Base-by-base conservation (phyloP, 2,329 filamentous ascomycete genomes). In the Colletotrichum cordylinicola region DNA sequence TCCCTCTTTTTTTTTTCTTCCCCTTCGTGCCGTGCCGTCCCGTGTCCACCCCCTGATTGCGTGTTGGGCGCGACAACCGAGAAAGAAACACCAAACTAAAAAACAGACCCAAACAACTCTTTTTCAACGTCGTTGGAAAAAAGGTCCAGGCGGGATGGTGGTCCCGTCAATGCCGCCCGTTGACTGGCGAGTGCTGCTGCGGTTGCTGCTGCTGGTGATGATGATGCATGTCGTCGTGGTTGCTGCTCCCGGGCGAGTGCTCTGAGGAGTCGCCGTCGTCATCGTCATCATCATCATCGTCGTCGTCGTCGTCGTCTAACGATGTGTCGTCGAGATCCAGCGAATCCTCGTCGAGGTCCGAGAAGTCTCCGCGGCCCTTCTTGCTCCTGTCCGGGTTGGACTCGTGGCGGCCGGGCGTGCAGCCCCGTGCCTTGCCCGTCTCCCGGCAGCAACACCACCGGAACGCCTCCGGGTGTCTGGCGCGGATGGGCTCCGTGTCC, bases 391-490 rank as follows among this genome's bases (percentile, higher is more conserved):
- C 77, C 18, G 77, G 77, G 58, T 78, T 77, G 55, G 72, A 70
- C 61, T 78, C 77, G 55, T 78, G 77, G 5, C 64, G 60, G 4
- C 77, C 77, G 13, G 72, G 39, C 16, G 58, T 64, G 69, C 77
- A 78, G 60, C 77, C 77, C 27, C 60, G 43, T 43, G 29, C 60
- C 55, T 70, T 61, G 31, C 74, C 77, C 43, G 39, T 21, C 27
- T 48, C 35, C 31, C 64, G 52, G 60, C 77, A 78, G 66, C 77
- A 78, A 33, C 75, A 72, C 77, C 77, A 78, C 15, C 77, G 77
- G 24, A 77, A 78, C 4, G 77, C 77, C 35, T 74, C 77, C 2
- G 77, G 77, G 29, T 75, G 77, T 52, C 39, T 43, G 18, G 68
- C 68, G 31, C 77, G 71, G 55, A 72, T 77, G 6, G 72, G 56